Evolutionary conservation across 2,329 filamentous ascomycete species (phyloP), one percentile per base, ranked within the genome.

Genomic region (Stylonectria norvegica): DNA sequence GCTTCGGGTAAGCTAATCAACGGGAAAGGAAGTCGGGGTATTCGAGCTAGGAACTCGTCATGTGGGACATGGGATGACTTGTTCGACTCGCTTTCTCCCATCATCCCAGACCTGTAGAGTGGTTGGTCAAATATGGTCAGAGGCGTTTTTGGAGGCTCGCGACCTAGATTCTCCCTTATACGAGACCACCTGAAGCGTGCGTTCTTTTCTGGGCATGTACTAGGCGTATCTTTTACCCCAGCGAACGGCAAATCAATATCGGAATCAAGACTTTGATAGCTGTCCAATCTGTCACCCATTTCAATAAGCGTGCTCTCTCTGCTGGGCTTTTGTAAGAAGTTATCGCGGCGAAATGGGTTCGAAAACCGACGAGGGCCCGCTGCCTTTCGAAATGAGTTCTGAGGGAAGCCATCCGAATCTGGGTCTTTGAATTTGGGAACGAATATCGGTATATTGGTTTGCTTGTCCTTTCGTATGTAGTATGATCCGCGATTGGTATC

Each of bases 1-100:
- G 65, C 65, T 23, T 67, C 64, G 1, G 60, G 58, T 12, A 68
- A 50, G 37, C 64, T 65, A 33, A 68, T 61, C 10, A 68, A 54
- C 8, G 58, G 56, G 23, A 68, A 67, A 1, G 58, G 63, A 2
- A 67, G 53, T 2, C 51, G 56, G 3, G 59, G 52, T 18, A 61
- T 51, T 4, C 53, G 48, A 14, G 42, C 41, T 5, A 49, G 15
- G 6, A 53, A 53, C 12, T 55, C 50, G 14, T 57, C 52, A 6
- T 57, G 54, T 15, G 50, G 45, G 11, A 53, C 42, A 34, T 52
- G 48, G 3, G 38, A 19, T 2, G 38, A 38, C 5, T 45, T 43
- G 17, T 49, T 45, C 11, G 37, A 34, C 31, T 25, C 33, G 6
- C 19, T 28, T 3, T 38, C 3, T 16, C 45, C 47, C 11, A 40